Evolutionary conservation across 345 rosid genomes (phyloP).

Genomic region (Dimocarpus longan): DNA sequence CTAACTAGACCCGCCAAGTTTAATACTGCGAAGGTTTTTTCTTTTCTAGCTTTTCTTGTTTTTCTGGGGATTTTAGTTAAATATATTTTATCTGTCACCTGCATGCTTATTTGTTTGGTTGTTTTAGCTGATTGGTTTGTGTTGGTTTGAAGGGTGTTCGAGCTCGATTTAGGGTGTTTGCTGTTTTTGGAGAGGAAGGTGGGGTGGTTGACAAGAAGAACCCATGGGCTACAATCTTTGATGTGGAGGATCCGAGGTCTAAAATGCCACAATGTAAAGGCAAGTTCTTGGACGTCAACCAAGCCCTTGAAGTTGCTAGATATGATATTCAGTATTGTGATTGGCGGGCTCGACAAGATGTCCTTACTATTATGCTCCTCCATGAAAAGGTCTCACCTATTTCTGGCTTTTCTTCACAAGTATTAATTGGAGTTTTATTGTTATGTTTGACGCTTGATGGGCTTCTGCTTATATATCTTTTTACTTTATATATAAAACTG

Average conservation of each 20-base stretch:
- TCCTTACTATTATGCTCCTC: conserved; percentile 86
- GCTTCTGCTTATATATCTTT: too few species aligned
- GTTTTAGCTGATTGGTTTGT: conserved; percentile 6
- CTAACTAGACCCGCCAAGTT: conserved; percentile 54
- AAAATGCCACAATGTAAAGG: conserved; percentile 81
- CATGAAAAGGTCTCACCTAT: conserved; percentile 78
- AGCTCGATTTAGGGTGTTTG: conserved; percentile 73
- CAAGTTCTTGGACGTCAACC: conserved; percentile 80
- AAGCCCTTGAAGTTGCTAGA: conserved; percentile 93
- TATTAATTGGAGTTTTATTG: background rate
- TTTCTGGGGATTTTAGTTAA: conserved; percentile 4
- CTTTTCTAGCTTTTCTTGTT: background rate
- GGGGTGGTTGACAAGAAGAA: conserved; percentile 73
- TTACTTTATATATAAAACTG: background rate
- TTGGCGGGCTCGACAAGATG: conserved; percentile 98
- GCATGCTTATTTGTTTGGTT: too few species aligned
- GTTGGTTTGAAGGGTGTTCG: conserved; percentile 55
- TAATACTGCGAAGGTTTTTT: conserved; percentile 51
- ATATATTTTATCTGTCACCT: too few species aligned
- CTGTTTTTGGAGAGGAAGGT: conserved; percentile 75
- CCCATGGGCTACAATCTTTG: conserved; percentile 69
- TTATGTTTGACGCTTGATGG: background rate
- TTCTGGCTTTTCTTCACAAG: background rate
- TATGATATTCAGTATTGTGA: conserved; percentile 89
- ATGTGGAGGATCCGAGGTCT: conserved; percentile 96